Evolutionary conservation across 371 early-diverging fungal species (phyloP).

Genomic region (Rhizopus delemar): DNA sequence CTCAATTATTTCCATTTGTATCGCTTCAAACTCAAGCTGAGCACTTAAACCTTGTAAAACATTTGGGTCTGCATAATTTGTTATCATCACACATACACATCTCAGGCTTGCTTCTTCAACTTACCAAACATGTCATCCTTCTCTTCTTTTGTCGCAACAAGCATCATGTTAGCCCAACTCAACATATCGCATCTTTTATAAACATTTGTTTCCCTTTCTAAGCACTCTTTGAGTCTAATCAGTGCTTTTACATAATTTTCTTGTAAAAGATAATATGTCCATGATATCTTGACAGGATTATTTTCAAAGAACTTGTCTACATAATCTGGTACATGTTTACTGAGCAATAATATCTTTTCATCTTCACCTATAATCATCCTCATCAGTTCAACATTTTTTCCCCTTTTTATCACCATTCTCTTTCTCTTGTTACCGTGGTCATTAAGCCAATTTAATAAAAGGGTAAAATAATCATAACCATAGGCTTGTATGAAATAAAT

Average conservation of each 20-base stretch:
- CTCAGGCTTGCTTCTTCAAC: background rate
- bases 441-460: conserved; percentile 1
- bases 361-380: background rate
- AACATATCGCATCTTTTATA: conserved; percentile 3
- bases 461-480: conserved; percentile 5
- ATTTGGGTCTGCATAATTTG: background rate
- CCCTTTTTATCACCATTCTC: too few species aligned
- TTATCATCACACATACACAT: background rate
- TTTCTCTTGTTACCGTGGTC: background rate
- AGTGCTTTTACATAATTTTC: conserved; percentile 7
- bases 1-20: conserved; percentile 1
- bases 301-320: background rate
- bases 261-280: conserved; percentile 8
- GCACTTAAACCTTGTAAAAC: background rate
- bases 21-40: background rate
- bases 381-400: background rate
- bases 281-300: background rate
- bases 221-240: background rate
- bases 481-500: conserved; percentile 1
- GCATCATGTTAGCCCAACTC: background rate
- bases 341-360: background rate
- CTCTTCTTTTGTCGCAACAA: background rate
- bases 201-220: background rate
- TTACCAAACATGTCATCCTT: too few species aligned
- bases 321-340: background rate